Evolutionary conservation across 805 yeast species (phyloP).

Genomic region (Wickerhamomyces alni): DNA sequence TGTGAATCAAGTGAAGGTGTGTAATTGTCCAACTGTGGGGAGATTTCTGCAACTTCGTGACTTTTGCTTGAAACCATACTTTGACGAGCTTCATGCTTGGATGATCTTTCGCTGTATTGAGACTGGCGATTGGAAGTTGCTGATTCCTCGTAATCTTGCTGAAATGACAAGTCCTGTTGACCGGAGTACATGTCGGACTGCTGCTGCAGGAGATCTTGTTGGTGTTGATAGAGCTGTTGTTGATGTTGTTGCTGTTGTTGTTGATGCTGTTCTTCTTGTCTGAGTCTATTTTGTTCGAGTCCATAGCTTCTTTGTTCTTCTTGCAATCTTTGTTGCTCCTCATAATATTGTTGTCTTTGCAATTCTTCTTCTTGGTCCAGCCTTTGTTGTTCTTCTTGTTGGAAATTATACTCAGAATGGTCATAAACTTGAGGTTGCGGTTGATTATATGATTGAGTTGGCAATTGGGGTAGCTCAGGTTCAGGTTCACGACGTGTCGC

Average conservation of each 20-base stretch:
- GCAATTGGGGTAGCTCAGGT: slow-evolving; percentile 4
- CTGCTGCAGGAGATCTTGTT: slow-evolving; percentile 8
- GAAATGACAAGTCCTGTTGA: slow-evolving; percentile 17
- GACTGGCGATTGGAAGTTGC: slow-evolving; percentile 1
- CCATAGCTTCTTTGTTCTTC: not conserved
- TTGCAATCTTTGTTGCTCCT: not conserved
- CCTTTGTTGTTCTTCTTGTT: not conserved
- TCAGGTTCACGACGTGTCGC: not conserved
- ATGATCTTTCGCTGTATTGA: slow-evolving; percentile 2
- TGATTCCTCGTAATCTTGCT: slow-evolving; percentile 8
- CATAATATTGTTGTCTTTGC: not conserved
- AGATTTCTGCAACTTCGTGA: slow-evolving; percentile 4
- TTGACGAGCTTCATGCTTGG: not conserved
- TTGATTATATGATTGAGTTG: slow-evolving; percentile 13
- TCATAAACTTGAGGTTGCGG: slow-evolving; percentile 3
- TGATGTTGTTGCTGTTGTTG: slow-evolving; percentile 6
- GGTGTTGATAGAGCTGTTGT: slow-evolving; percentile 1
- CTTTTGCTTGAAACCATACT: slow-evolving; percentile 1
- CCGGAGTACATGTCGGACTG: slow-evolving; percentile 12
- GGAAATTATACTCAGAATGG: not conserved
- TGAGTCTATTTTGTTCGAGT: not conserved
- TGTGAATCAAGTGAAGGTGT: slow-evolving; percentile 4
- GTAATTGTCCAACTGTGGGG: too few species aligned
- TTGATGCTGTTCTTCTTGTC: slow-evolving; percentile 3
- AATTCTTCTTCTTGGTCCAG: not conserved